These are phyloP conservation scores for Cunninghamia lanceolata DNA, from an alignment of 75 land plant species.

Conservation along the genomic window DNA sequence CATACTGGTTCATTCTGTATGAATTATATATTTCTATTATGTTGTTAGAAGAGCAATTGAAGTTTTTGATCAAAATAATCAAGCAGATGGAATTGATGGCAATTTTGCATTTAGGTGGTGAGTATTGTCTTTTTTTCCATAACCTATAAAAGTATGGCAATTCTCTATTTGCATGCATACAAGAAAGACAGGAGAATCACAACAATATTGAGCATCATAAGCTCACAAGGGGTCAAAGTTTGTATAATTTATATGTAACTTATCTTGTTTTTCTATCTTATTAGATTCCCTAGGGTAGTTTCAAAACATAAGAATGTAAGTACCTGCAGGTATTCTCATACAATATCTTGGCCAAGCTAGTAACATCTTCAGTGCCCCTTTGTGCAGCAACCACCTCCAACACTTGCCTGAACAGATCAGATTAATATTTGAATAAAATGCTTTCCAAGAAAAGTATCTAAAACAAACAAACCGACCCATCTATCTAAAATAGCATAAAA, in stretches of 20 bases:
- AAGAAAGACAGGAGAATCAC: too few species aligned
- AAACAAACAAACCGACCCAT: not conserved
- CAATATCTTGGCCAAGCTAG: conserved; percentile 57
- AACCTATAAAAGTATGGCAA: not conserved
- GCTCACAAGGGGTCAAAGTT: not conserved
- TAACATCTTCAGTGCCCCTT: conserved; percentile 57
- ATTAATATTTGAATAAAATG: conserved; percentile 2
- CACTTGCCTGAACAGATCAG: conserved; percentile 74
- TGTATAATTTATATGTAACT: not conserved
- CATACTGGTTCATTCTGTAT: not conserved
- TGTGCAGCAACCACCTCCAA: conserved; percentile 91
- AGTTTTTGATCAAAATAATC: not conserved
- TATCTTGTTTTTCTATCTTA: not conserved
- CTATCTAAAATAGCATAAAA: not conserved
- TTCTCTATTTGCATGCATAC: not conserved
- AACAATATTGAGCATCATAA: not conserved
- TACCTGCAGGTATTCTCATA: conserved; percentile 98
- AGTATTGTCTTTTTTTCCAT: not conserved
- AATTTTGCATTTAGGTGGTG: not conserved
- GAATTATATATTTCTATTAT: not conserved
- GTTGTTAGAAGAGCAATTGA: not conserved
- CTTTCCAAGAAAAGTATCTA: not conserved
- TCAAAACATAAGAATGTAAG: not conserved
- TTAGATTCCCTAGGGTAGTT: not conserved
- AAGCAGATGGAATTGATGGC: not conserved